These are phyloP conservation scores for Leptosphaerulina australis DNA, from an alignment of 2,329 filamentous ascomycete species.

Conservation along the genomic window DNA sequence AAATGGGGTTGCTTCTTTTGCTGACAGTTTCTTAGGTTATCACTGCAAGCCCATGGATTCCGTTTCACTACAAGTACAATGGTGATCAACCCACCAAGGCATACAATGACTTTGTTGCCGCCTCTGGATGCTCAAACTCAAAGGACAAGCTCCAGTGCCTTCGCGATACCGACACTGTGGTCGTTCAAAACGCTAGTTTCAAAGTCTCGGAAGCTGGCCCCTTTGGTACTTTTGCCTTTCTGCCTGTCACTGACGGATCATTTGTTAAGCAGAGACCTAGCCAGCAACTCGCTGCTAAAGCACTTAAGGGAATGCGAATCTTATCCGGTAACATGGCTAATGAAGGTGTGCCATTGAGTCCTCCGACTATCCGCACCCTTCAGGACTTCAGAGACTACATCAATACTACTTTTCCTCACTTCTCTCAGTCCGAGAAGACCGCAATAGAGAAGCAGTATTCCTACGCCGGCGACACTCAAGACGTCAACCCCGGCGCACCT, in stretches of 20 bases:
- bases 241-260: slow-evolving; percentile 50
- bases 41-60: slow-evolving; percentile 42
- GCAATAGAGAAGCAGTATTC: slow-evolving; percentile 38
- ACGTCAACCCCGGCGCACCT: slow-evolving; percentile 30
- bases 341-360: slow-evolving; percentile 50
- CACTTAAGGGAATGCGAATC: slow-evolving; percentile 36
- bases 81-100: slow-evolving; percentile 38
- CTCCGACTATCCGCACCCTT: slow-evolving; percentile 36
- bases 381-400: slow-evolving; percentile 41
- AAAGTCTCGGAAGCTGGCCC: slow-evolving; percentile 41
- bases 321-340: slow-evolving; percentile 46
- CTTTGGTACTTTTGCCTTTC: slow-evolving; percentile 52
- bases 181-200: slow-evolving; percentile 39
- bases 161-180: slow-evolving; percentile 28
- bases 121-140: slow-evolving; percentile 36
- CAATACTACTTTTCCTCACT: slow-evolving; percentile 42
- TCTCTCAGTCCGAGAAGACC: slow-evolving; percentile 38
- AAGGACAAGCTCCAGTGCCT: slow-evolving; percentile 38
- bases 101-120: slow-evolving; percentile 38
- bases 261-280: slow-evolving; percentile 48
- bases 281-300: slow-evolving; percentile 31
- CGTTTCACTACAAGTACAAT: slow-evolving; percentile 41
- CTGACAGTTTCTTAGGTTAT: slow-evolving; percentile 34
- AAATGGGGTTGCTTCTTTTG: slow-evolving; percentile 17
- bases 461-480: slow-evolving; percentile 33